Evolutionary conservation across 345 rosid species (phyloP), one percentile per base, ranked within the genome.

Genomic region (Pistacia integerrima): DNA sequence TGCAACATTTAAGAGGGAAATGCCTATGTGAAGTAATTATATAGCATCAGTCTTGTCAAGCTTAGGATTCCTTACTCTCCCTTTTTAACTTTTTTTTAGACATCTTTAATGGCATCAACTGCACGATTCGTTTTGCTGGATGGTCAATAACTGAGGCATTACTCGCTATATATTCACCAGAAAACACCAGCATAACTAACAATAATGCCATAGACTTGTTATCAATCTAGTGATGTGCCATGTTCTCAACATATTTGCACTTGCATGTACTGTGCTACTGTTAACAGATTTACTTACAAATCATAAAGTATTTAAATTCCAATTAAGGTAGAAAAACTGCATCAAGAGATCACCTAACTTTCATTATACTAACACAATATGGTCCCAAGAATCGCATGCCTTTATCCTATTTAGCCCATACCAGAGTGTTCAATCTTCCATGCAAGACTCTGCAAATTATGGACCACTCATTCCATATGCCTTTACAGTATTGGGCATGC

Each of bases 11-110:
- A 33, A 49, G 33, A 61, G 69, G 44, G 33, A 41, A 73, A 74
- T 61, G 80, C 77, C 56, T 72, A 71, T 76, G 79, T 76, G 76
- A 71, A 77, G 64, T 70, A 56, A 66, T 38, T 38, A 38, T 38
- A 38, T 51, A 58, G 80, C 74, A 49, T 76, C 76, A 60, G 77
- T 41, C 46, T 48, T 56, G 46, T 72, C 74, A 78, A 66, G 76
- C 81, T 73, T 73, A 25, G 84, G 81, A 84, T 84, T 76, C 83
- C 72, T 33, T 68, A 48, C 72, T 79, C 81, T 61, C 77, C 74
- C 56, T 78, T 83, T 78, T 76, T 76, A 77, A 58, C 78, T 69
- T 79, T 77, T 77, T 77, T 72, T 36, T 11, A 25, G 8, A 36
- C 66, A 56, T 18, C 33, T 46, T 17, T 10, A 25, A 35, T 10